Base-by-base conservation (phyloP, 2,329 filamentous ascomycete genomes). In the Ceratocystis variospora region DNA sequence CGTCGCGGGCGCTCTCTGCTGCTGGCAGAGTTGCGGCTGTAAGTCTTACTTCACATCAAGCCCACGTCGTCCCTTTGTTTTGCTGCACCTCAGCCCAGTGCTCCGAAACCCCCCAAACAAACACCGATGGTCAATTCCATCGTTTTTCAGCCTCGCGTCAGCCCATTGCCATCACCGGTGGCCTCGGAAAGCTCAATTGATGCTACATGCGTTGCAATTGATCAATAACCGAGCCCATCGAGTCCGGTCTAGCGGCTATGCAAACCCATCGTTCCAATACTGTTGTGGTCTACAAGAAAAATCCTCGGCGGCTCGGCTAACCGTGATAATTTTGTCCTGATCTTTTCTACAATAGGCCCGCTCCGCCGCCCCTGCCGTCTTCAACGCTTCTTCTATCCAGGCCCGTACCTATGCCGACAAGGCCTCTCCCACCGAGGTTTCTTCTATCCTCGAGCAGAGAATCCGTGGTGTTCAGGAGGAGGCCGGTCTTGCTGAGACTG, bases 381-480 rank as follows among this genome's bases (percentile, higher is more conserved):
- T 87, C 82, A 87, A 85, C 82, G 81, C 84, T 75, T 79, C 81
- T 73, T 80, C 85, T 73, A 82, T 87, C 77, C 86, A 89, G 77
- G 79, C 86, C 78, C 90, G 94, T 81, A 85, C 84, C 79, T 97
- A 96, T 81, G 93, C 90, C 77, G 88, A 90, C 73, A 97, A 97
- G 86, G 91, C 94, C 75, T 80, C 91, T 69, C 94, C 94, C 74
- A 99, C 93, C 75, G 94, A 99, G 84, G 93, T 97, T 75, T 97
- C 94, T 73, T 96, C 93, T 74, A 97, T 99, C 80, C 89, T 99
- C 77, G 94, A 97, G 84, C 93, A 97, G 86, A 87, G 92, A 81
- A 99, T 99, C 77, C 90, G 94, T 78, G 94, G 94, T 84, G 90
- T 97, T 73, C 89, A 96, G 81, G 94, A 97, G 83, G 94, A 97